phyloP scores from a whole-genome alignment of 208 protist genomes.

The Tritrichomonas musculus region DNA sequence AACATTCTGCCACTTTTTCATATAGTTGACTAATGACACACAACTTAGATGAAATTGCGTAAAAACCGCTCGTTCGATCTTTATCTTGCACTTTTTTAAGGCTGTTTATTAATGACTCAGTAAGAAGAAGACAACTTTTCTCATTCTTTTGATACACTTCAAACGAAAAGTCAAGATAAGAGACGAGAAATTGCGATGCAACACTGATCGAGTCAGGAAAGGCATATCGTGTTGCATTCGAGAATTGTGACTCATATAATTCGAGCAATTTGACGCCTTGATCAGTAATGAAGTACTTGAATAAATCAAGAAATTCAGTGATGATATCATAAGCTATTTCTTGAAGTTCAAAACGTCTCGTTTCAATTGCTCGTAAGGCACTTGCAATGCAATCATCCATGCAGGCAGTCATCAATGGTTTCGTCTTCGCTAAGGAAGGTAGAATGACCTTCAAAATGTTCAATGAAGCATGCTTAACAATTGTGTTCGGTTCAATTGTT shows the following conservation, averaged over 20 bases:
- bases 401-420: not conserved
- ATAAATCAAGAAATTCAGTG: not conserved
- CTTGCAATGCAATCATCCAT: slow-evolving; percentile 2
- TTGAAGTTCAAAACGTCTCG: not conserved
- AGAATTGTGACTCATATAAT: not conserved
- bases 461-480: not conserved
- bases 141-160: not conserved
- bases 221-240: not conserved
- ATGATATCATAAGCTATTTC: not conserved
- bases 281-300: not conserved
- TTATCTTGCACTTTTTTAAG: too few relatives aligned
- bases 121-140: too few relatives aligned
- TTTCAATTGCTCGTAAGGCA: slow-evolving; percentile 7
- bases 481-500: not conserved
- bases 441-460: not conserved
- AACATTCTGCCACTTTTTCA: too few relatives aligned
- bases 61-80: too few relatives aligned
- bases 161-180: not conserved
- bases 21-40: too few relatives aligned
- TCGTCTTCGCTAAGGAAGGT: not conserved
- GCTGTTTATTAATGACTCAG: too few relatives aligned
- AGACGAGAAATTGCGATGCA: not conserved
- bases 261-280: not conserved
- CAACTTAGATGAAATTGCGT: too few relatives aligned
- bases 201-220: not conserved